Evolutionary conservation across 192 early-diverging fungal genomes (phyloP), one percentile per base, ranked within the genome.

Genomic region (Lobosporangium transversale): DNA sequence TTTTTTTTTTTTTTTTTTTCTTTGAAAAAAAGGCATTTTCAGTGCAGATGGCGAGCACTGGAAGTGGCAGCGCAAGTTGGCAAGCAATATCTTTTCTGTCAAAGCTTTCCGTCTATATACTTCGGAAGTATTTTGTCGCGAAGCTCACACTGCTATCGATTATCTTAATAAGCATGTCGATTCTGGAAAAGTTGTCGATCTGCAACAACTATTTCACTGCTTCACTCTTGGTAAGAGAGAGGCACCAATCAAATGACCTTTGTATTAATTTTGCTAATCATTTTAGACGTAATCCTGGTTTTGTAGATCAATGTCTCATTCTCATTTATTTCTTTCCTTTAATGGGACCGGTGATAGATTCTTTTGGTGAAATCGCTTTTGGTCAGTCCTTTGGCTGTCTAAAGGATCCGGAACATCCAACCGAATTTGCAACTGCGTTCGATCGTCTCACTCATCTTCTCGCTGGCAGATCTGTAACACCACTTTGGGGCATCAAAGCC

Each of bases 401-500:
- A 12, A 49, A 42, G 14, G 30, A 81, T 33, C 64, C 68, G 1
- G 60, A 71, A 14, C 26, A 67, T 10, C 51, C 47, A 23, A 35
- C 53, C 24, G 42, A 64, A 7, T 87, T 89, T 87, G 87, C 87
- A 0, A 51, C 27, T 10, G 76, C 86, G 4, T 89, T 87, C 58
- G 87, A 89, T 62, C 66, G 65, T 5, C 67, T 76, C 9, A 86
- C 84, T 69, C 24, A 40, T 17, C 45, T 26, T 4, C 57, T 80
- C 3, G 32, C 53, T 8, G 15, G 52, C 5, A 64, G 81, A 9
- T 54, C 80, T 23, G 21, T 57, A 10, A 42, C 53, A n/a, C 59
- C 62, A 2, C 50, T 78, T 6, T 78, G 68, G 69, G 24, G 14
- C 12, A 42, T 75, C 20, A 61, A 42, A 4, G 71, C 76, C 29